phyloP scores from a whole-genome alignment of 148 eudicot genomes.

The Rhododendron williamsianum region DNA sequence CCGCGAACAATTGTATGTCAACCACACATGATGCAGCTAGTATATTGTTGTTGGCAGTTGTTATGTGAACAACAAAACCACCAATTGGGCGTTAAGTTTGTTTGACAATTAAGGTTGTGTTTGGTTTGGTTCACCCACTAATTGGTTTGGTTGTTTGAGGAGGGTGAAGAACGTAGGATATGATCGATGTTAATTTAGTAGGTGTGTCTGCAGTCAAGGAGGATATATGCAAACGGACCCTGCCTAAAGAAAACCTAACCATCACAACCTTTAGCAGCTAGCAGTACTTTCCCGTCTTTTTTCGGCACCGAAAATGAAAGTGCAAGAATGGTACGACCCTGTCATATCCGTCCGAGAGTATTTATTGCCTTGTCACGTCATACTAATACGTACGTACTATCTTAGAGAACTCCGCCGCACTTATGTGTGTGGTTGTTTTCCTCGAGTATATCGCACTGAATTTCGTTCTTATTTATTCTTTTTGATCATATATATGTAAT shows the following conservation, averaged over 20 bases:
- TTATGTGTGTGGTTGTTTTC: too few relatives aligned
- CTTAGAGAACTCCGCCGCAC: neutral
- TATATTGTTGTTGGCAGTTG: neutral
- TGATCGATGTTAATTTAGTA: neutral
- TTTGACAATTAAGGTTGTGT: neutral
- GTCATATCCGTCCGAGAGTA: neutral
- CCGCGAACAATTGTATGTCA: too few relatives aligned
- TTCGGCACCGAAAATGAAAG: neutral
- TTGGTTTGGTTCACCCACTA: neutral
- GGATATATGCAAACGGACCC: neutral
- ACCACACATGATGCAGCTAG: neutral
- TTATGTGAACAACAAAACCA: neutral
- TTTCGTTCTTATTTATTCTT: too few relatives aligned
- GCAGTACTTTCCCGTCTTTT: neutral
- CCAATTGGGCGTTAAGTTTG: neutral
- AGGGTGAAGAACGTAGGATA: neutral
- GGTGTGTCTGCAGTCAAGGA: neutral
- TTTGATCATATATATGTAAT: too few relatives aligned
- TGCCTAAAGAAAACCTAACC: slow-evolving; percentile 6
- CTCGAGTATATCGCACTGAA: too few relatives aligned
- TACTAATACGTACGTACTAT: neutral
- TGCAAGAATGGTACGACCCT: neutral
- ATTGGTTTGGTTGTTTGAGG: neutral
- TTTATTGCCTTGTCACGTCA: too few relatives aligned
- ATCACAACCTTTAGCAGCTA: neutral